Percentiles rank a stretch among this genome's conserved stretches.
Conservation (phyloP, 192 early-diverging fungal genomes). For the Gorgonomyces haynaldii region DNA sequence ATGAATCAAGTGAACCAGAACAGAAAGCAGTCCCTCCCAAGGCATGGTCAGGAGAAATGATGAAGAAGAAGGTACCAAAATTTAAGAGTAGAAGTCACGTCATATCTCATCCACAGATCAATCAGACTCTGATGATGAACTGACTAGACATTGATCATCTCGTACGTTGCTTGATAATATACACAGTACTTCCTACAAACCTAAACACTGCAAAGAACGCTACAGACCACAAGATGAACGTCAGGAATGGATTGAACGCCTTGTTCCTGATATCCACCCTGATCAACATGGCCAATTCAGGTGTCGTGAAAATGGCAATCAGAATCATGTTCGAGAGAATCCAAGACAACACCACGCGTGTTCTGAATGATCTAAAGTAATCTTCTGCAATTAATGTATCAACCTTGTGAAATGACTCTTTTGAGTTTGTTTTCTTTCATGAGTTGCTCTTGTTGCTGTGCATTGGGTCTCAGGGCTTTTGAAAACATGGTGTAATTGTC, state of each 20-base stretch:
- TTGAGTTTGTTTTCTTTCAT: background rate
- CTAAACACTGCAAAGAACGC: constrained; percentile 56
- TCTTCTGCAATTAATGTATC: constrained; percentile 17
- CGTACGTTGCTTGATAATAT: no score
- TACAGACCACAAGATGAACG: constrained; percentile 54
- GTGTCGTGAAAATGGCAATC: constrained; percentile 27
- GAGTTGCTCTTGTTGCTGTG: background rate
- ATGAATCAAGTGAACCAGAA: no score
- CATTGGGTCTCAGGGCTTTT: background rate
- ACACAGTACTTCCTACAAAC: constrained; percentile 56
- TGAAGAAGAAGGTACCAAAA: no score
- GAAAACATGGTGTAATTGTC: constrained; percentile 21
- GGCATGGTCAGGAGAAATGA: no score
- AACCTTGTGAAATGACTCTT: background rate
- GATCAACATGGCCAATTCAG: constrained; percentile 10
- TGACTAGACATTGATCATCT: no score
- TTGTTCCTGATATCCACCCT: constrained; percentile 3
- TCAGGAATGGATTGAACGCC: constrained; percentile 20
- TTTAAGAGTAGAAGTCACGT: no score
- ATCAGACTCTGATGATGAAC: no score
- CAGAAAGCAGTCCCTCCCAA: no score
- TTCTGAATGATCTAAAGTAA: constrained; percentile 33
- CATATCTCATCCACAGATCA: no score
- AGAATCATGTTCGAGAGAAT: constrained; percentile 26
- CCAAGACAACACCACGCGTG: constrained; percentile 36